Evolutionary conservation across 169 alveolate genomes (phyloP), one percentile per base, ranked within the genome.

Genomic region (Plasmodium blacklocki): DNA sequence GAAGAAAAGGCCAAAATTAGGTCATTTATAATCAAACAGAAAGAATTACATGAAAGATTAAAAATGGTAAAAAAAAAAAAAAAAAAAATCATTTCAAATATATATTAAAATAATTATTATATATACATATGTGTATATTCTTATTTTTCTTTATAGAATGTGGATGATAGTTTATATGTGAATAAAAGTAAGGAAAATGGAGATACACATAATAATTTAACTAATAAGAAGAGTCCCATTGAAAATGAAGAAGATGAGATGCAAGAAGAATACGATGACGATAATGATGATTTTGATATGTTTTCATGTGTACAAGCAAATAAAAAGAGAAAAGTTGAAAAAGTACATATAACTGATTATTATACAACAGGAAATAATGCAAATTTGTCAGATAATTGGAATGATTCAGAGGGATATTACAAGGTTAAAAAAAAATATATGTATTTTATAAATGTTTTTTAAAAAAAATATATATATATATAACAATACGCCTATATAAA

Each of bases 331-430:
- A 58, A 67, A 80, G 58, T 67, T 11, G 90, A 80, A 66, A 80
- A 68, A 11, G 59, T 68, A 39, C 32, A 21, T 26, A 67, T 80
- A 67, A 80, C 90, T 2, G 78, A 80, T 56, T 80, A 80, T 80
- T 80, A 85, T 58, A 43, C 78, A 3, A 45, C 78, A 3, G 56
- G 92, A 14, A 76, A 66, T 54, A 88, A 86, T 71, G 90, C 93
- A 6, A 90, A 90, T 39, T 92, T 94, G 26, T 87, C 94, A 23
- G 96, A 92, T 90, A 92, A 94, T 39, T 94, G 96, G 96, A 94
- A 94, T 74, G 96, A 94, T 54, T 88, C 95, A n/a, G 96, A 94
- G 72, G 96, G 96, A 45, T 94, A 94, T 50, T 94, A 94, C 62
- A 93, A 94, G 93, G 96, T 88, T 29, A 39, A 39, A 5, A 39